Base-by-base conservation (phyloP, 768 basidiomycete species). In the Paxillus rubicundulus region DNA sequence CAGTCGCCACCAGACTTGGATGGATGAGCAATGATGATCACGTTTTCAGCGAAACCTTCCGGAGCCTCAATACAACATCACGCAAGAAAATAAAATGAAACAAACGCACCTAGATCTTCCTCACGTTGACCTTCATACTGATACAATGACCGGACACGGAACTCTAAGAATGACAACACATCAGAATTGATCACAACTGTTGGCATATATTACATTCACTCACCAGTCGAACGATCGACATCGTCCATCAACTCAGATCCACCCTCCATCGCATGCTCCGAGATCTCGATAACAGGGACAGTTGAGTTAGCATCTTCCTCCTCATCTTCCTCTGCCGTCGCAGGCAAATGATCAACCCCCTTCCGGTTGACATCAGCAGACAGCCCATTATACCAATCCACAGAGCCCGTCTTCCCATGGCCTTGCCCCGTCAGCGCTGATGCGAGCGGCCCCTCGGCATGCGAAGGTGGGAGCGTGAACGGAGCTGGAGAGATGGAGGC, bases 341-440 rank as follows among this genome's bases (percentile, higher is more conserved):
- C 69, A 33, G 84, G 78, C 58, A 86, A 65, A 43, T 67, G 72
- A 47, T 62, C 70, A 20, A 65, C 67, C 27, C 65, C 63, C 33
- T 76, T 79, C 34, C 73, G 72, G 72, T 96, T 86, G 2, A 30
- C 54, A 27, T 67, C 65, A 36, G 87, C 88, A 12, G 95, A 93
- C 12, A 96, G 77, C 30, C 86, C 87, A 46, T 85, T 81, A 65
- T 91, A 93, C 95, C 95, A 98, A 61, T 92, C 94, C 4, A 96
- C 87, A 7, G 86, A 87, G 68, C 93, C 87, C 53, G 85, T 76
- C 61, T 87, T 81, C 49, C 70, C 77, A 32, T 77, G 71, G 34
- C 64, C 56, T 47, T 52, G 32, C 16, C 37, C 57, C 48, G 64
- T 63, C 2, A 43, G 37, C 20, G 59, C 54, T 17, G 34, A 52